phyloP scores from a whole-genome alignment of 169 alveolate species.

The Eimeria praecox region DNA sequence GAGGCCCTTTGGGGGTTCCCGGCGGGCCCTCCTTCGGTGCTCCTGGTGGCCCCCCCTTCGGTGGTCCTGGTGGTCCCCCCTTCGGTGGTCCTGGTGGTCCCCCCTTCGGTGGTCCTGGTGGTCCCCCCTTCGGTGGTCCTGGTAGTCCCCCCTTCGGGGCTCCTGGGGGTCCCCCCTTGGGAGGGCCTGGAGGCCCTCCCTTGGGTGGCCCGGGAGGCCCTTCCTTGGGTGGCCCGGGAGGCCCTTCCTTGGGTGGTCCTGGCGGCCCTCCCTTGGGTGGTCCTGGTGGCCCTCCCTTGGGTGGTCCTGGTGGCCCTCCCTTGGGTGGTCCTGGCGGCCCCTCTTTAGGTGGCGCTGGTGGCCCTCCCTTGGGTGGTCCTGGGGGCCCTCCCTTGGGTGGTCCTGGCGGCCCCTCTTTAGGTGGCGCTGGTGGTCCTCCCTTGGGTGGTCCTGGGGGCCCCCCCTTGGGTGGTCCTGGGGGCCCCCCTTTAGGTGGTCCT shows the following conservation, averaged over 20 bases:
- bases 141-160: neutral
- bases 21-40: neutral
- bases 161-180: neutral
- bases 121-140: too few relatives aligned
- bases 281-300: neutral
- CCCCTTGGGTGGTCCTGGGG: neutral
- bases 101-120: too few relatives aligned
- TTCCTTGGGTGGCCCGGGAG: slow-evolving; percentile 38
- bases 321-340: too few relatives aligned
- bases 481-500: neutral
- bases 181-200: neutral
- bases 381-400: too few relatives aligned
- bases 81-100: too few relatives aligned
- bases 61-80: neutral
- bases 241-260: slow-evolving; percentile 33
- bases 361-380: too few relatives aligned
- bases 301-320: slow-evolving; percentile 1
- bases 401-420: too few relatives aligned
- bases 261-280: slow-evolving; percentile 9
- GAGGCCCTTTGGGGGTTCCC: neutral
- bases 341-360: too few relatives aligned
- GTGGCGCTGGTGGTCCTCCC: too few relatives aligned
- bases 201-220: slow-evolving; percentile 13
- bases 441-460: neutral
- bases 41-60: neutral